Evolutionary conservation across 352 stramenopile genomes (phyloP).

Genomic region (Blastocystis sp.): DNA sequence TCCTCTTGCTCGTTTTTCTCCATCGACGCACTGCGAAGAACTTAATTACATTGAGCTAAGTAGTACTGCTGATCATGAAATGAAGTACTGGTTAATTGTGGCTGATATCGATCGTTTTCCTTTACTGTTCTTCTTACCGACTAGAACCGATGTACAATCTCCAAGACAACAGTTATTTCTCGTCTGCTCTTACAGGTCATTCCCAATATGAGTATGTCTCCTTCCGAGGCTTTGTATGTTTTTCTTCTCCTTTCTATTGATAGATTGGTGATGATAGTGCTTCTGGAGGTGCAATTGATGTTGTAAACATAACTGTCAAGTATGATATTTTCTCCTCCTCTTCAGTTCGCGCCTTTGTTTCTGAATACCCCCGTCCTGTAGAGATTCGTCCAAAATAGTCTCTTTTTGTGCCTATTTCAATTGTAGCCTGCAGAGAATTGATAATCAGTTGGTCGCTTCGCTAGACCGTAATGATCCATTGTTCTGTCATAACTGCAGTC

Average conservation of each 20-base stretch:
- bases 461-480: not conserved
- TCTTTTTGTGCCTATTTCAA: not conserved
- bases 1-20: not conserved
- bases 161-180: constrained; percentile 18
- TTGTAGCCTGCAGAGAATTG: not conserved
- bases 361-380: not conserved
- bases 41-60: not conserved
- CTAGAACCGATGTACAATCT: constrained; percentile 48
- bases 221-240: not conserved
- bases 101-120: not conserved
- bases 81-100: not conserved
- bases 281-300: constrained; percentile 10
- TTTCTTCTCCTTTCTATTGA: not conserved
- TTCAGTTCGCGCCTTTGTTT: not conserved
- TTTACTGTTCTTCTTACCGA: not conserved
- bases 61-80: not conserved
- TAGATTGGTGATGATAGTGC: constrained; percentile 2
- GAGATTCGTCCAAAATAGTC: not conserved
- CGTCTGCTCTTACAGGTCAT: not conserved
- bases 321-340: constrained; percentile 17
- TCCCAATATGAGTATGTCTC: not conserved
- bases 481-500: constrained; percentile 41
- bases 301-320: constrained; percentile 12
- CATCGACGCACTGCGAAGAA: not conserved
- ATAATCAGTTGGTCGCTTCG: not conserved